Conservation (phyloP, 495 filamentous ascomycete species). For the Cairneyella variabilis region DNA sequence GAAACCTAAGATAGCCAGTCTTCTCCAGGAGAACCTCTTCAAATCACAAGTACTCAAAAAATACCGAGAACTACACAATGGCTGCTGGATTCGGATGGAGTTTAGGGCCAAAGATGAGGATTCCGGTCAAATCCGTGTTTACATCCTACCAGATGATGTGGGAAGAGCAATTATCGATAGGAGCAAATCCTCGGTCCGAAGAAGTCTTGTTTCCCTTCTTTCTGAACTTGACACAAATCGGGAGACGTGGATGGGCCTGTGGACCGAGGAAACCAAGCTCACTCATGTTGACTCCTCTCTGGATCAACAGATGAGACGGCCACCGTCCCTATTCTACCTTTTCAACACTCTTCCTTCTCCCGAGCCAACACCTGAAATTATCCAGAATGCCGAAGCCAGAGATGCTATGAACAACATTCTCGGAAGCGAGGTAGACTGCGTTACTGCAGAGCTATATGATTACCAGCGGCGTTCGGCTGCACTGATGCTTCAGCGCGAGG, state of each 20-base stretch:
- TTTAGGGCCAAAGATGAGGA: conserved; percentile 24
- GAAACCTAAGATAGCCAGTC: conserved; percentile 2
- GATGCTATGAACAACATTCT: conserved; percentile 63
- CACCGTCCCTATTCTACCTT: conserved; percentile 70
- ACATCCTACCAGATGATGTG: conserved; percentile 65
- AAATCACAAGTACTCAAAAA: conserved; percentile 24
- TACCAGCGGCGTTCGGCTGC: conserved; percentile 84
- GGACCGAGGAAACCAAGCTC: conserved; percentile 6
- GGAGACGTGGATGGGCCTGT: conserved; percentile 51
- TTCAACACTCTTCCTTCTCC: conserved; percentile 85
- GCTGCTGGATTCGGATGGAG: conserved; percentile 41
- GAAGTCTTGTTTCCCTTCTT: conserved; percentile 48
- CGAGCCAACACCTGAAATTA: conserved; percentile 44
- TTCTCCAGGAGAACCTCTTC: conserved; percentile 31
- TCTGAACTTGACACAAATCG: conserved; percentile 51
- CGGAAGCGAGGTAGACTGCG: conserved; percentile 47
- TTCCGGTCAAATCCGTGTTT: conserved; percentile 49
- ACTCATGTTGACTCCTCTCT: conserved; percentile 11
- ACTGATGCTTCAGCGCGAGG: conserved; percentile 81
- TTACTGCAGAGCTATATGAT: conserved; percentile 65
- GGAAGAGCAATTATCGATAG: conserved; percentile 45
- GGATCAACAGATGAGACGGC: conserved; percentile 26
- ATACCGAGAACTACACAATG: conserved; percentile 26
- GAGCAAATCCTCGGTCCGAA: conserved; percentile 36
- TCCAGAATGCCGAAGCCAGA: conserved; percentile 52